Percentiles rank a stretch among this genome's conserved stretches.
Conservation (phyloP, 768 basidiomycete species). For the Cystofilobasidium macerans region DNA sequence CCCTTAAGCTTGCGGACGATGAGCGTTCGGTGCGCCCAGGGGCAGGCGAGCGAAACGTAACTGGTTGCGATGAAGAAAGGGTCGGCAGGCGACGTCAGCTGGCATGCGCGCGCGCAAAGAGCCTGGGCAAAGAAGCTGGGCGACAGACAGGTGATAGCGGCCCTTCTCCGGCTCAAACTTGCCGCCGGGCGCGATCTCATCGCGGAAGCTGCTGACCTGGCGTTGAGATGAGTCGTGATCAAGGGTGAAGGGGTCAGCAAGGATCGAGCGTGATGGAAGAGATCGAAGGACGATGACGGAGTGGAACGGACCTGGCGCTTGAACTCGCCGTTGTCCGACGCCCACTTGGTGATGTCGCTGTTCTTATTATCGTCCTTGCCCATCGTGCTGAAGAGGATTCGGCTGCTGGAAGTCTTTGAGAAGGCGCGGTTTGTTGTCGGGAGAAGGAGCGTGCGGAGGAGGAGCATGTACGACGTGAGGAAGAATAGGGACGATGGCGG, state of each 20-base stretch:
- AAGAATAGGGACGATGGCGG: no score
- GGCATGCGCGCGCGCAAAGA: not conserved
- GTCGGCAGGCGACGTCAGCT: not conserved
- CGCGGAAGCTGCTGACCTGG: slow-evolving; percentile 48
- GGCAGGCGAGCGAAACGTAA: slow-evolving; percentile 72
- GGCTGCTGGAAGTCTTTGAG: no score
- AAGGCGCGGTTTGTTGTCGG: no score
- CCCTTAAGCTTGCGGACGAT: slow-evolving; percentile 88
- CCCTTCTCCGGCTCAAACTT: slow-evolving; percentile 64
- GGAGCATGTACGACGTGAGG: no score
- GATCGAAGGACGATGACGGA: not conserved
- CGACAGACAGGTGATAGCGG: slow-evolving; percentile 57
- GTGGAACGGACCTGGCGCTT: slow-evolving; percentile 10
- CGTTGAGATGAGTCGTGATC: not conserved
- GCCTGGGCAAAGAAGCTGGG: not conserved
- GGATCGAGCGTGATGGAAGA: not conserved
- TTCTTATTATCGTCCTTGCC: no score
- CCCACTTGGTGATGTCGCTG: slow-evolving; percentile 25
- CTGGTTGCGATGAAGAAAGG: not conserved
- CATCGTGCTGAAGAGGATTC: no score
- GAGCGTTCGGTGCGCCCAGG: slow-evolving; percentile 69
- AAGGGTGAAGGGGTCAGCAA: not conserved
- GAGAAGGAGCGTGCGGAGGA: no score
- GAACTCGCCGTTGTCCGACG: slow-evolving; percentile 11
- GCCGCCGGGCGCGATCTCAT: slow-evolving; percentile 49